Conservation (phyloP, 2,329 filamentous ascomycete genomes). For the Paecilomyces sp. region DNA sequence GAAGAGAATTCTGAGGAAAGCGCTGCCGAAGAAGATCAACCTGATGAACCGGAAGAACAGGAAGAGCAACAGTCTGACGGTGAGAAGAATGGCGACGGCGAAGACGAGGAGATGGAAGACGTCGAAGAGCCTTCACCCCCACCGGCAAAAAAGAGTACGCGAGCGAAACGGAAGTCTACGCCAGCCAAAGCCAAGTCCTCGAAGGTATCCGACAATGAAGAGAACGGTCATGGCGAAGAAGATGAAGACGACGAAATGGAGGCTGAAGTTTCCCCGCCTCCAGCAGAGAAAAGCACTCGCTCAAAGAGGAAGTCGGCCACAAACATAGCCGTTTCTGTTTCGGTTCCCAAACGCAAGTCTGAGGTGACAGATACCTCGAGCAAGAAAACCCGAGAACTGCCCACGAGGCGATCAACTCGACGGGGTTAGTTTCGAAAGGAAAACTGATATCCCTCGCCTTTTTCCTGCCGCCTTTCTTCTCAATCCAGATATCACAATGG, state of each 20-base stretch:
- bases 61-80: conserved; percentile 3
- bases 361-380: neutral
- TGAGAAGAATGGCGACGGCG: neutral
- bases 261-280: neutral
- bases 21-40: conserved; percentile 26
- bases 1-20: conserved; percentile 12
- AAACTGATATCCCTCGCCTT: neutral
- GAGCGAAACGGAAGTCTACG: neutral
- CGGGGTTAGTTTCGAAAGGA: neutral
- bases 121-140: conserved; percentile 1
- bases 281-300: neutral
- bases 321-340: neutral
- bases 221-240: neutral
- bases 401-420: neutral
- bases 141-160: neutral
- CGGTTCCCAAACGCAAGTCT: neutral
- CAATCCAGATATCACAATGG: neutral
- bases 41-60: neutral
- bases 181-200: neutral
- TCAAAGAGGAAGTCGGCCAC: neutral
- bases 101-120: conserved; percentile 6
- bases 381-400: neutral
- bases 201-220: neutral
- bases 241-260: neutral
- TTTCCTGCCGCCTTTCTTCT: neutral